phyloP scores from a whole-genome alignment of 1,284 basidiomycete species.

The Cronartium ribicola region DNA sequence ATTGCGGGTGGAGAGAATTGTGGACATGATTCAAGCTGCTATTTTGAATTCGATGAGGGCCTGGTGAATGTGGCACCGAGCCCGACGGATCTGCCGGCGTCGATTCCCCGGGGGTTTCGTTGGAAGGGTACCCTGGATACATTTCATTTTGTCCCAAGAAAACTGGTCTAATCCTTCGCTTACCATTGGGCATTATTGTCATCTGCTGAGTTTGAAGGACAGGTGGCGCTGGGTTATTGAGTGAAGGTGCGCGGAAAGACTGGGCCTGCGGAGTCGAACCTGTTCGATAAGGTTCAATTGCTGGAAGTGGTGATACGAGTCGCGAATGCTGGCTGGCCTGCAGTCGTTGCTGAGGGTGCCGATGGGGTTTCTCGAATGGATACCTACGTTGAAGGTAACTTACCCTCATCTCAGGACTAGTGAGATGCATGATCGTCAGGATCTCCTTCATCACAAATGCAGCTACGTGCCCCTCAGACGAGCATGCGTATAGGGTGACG shows the following conservation, averaged over 20 bases:
- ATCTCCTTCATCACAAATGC: slow-evolving; percentile 71
- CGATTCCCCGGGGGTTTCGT: slow-evolving; percentile 1
- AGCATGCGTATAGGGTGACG: slow-evolving; percentile 84
- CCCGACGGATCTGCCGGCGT: slow-evolving; percentile 6
- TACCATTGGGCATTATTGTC: slow-evolving; percentile 55
- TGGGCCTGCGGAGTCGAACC: slow-evolving; percentile 34
- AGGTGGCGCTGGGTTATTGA: slow-evolving; percentile 25
- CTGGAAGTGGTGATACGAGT: slow-evolving; percentile 42
- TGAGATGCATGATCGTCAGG: slow-evolving; percentile 76
- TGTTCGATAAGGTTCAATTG: slow-evolving; percentile 45
- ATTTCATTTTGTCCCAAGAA: slow-evolving; percentile 51
- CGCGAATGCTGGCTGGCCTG: slow-evolving; percentile 6
- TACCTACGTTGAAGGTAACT: slow-evolving; percentile 75
- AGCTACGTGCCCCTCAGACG: slow-evolving; percentile 88
- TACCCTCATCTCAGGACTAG: slow-evolving; percentile 67
- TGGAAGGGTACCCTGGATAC: slow-evolving; percentile 4
- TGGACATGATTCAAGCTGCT: background rate
- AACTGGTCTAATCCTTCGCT: slow-evolving; percentile 64
- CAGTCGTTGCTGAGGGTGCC: slow-evolving; percentile 21
- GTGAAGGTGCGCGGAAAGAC: slow-evolving; percentile 35
- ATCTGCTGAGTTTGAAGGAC: slow-evolving; percentile 49
- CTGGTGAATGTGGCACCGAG: background rate
- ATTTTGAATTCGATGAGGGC: slow-evolving; percentile 1
- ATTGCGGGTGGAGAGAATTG: background rate
- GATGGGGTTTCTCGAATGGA: slow-evolving; percentile 57